A percentile compares a stretch with the other conserved stretches of the same genome.
phyloP scores from a whole-genome alignment of 2,329 filamentous ascomycete species.

The Colletotrichum chlorophyti region DNA sequence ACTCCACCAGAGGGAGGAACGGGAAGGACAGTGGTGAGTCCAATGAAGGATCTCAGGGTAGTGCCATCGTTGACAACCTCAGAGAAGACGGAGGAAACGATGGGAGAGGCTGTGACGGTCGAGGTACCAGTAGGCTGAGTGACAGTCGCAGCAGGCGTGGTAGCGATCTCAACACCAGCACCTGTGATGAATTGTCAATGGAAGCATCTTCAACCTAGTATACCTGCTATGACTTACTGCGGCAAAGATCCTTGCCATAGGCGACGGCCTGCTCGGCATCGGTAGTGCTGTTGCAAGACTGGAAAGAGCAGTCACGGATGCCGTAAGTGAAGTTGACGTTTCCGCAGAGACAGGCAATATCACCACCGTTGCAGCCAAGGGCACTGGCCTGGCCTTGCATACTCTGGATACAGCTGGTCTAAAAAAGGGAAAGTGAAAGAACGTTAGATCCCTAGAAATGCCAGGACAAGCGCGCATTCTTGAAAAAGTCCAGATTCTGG shows the following conservation, averaged over 20 bases:
- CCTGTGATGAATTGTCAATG: constrained; percentile 1
- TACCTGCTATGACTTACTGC: constrained; percentile 38
- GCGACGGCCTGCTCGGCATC: constrained; percentile 44
- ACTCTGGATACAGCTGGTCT: constrained; percentile 29
- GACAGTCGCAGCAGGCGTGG: constrained; percentile 36
- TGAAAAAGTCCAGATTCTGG: neutral
- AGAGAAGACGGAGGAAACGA: constrained; percentile 25
- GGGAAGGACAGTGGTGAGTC: constrained; percentile 20
- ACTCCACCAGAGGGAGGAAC: neutral
- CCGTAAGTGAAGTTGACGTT: constrained; percentile 55
- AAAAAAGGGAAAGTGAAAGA: neutral
- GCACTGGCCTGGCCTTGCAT: constrained; percentile 52
- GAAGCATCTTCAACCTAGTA: neutral
- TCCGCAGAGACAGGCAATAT: constrained; percentile 54
- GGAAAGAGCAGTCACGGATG: constrained; percentile 56
- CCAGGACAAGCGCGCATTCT: neutral
- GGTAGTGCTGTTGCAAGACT: constrained; percentile 44
- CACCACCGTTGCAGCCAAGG: constrained; percentile 52
- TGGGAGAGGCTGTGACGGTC: constrained; percentile 14
- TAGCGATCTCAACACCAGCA: constrained; percentile 9
- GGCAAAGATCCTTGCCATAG: constrained; percentile 49
- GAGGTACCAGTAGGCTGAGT: constrained; percentile 12
- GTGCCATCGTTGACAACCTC: constrained; percentile 41
- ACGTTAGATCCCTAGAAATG: neutral
- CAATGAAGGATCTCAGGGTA: constrained; percentile 43